phyloP scores from a whole-genome alignment of 495 filamentous ascomycete genomes.

The Xylaria flabelliformis region DNA sequence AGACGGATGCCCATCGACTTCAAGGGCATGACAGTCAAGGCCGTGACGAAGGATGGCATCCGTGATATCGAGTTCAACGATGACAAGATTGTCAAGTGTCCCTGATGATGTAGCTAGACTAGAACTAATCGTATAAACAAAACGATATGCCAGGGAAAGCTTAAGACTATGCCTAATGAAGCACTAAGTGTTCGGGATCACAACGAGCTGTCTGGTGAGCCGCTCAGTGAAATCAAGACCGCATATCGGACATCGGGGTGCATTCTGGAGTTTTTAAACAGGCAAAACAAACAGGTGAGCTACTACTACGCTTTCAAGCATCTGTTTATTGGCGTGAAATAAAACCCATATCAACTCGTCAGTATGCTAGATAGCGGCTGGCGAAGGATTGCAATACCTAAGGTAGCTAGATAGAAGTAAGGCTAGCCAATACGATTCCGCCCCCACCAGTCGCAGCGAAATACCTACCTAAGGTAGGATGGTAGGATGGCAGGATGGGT shows the following conservation, averaged over 20 bases:
- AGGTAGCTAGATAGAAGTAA: neutral
- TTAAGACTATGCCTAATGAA: slow-evolving; percentile 28
- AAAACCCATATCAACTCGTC: neutral
- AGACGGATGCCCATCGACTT: slow-evolving; percentile 95
- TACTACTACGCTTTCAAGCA: neutral
- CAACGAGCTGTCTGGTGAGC: neutral
- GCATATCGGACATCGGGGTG: neutral
- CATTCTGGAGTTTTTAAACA: neutral
- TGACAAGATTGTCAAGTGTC: slow-evolving; percentile 70
- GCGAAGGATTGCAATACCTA: no score
- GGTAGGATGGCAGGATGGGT: no score
- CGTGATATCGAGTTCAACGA: slow-evolving; percentile 80
- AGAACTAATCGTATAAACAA: slow-evolving; percentile 35
- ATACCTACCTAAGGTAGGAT: no score
- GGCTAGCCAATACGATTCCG: slow-evolving; percentile 1
- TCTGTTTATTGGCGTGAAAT: neutral
- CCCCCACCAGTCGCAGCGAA: neutral
- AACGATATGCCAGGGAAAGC: slow-evolving; percentile 25
- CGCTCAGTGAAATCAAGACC: neutral
- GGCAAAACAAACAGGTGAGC: neutral
- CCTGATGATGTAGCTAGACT: slow-evolving; percentile 49
- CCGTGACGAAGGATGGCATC: slow-evolving; percentile 90
- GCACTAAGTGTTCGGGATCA: slow-evolving; percentile 26
- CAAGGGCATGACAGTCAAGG: slow-evolving; percentile 94
- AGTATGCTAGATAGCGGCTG: neutral